A percentile compares a stretch with the other conserved stretches of the same genome.
These are phyloP conservation scores for Marasmius oreades DNA, from an alignment of 1,284 basidiomycete species.

Conservation along the genomic window DNA sequence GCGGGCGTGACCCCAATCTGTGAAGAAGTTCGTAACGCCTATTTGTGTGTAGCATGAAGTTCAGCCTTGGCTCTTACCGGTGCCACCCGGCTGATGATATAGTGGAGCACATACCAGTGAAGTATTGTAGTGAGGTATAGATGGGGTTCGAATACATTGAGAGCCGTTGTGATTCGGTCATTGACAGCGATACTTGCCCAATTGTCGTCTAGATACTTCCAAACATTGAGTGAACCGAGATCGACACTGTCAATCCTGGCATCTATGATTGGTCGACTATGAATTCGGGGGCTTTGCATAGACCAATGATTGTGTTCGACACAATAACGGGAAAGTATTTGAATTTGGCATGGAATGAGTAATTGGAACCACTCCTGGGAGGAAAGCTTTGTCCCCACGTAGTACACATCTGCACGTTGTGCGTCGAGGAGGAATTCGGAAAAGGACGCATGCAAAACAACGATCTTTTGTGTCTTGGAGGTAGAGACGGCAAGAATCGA, in stretches of 20 bases:
- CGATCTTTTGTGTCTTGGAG: background rate
- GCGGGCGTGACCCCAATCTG: too few species aligned
- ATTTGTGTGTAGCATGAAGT: background rate
- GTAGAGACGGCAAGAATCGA: background rate
- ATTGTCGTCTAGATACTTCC: background rate
- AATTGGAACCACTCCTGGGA: background rate
- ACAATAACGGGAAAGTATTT: background rate
- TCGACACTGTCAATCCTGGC: background rate
- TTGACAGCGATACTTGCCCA: background rate
- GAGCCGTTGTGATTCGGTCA: background rate
- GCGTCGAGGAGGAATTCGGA: background rate
- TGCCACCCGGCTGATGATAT: background rate
- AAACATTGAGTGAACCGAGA: background rate
- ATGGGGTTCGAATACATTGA: background rate
- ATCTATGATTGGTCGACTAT: too few species aligned
- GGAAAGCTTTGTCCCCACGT: background rate
- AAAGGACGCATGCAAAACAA: background rate
- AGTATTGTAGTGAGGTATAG: background rate
- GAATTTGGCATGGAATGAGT: background rate
- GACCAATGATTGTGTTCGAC: too few species aligned
- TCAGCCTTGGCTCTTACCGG: background rate
- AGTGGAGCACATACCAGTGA: background rate
- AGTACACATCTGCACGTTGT: background rate
- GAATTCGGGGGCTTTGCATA: background rate
- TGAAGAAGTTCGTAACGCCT: too few species aligned